These are phyloP conservation scores for Eutrema heterophyllum DNA, from an alignment of 345 rosid genomes.

Conservation along the genomic window DNA sequence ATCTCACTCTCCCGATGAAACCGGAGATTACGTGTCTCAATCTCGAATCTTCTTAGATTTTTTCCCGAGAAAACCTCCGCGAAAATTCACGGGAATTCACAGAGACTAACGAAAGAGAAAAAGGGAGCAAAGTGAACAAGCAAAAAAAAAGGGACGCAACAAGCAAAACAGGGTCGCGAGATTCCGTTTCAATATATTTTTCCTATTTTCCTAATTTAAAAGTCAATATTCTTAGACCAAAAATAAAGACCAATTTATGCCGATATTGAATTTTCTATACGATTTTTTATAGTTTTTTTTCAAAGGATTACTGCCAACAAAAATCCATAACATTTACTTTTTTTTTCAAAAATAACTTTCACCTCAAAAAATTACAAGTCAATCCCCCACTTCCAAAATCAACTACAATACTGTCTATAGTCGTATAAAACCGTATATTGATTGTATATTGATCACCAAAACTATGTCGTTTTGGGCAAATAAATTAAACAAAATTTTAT, in stretches of 20 bases:
- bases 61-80: conserved; percentile 18
- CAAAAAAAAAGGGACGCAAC: neutral
- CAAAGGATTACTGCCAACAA: no score
- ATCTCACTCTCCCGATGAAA: conserved; percentile 22
- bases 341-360: no score
- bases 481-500: no score
- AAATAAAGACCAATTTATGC: neutral
- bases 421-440: no score
- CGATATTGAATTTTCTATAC: neutral
- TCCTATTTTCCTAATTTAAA: neutral
- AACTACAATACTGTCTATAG: no score
- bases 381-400: no score
- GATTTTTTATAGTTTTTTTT: no score
- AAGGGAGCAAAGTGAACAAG: conserved; percentile 13
- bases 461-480: no score
- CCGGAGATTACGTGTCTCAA: conserved; percentile 12
- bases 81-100: conserved; percentile 15
- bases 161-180: neutral
- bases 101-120: neutral
- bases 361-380: no score
- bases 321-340: no score
- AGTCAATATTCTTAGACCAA: neutral
- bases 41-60: neutral
- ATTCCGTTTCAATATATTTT: conserved; percentile 9
- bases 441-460: no score